phyloP scores from a whole-genome alignment of 768 basidiomycete genomes.

The Lentinula raphanica region DNA sequence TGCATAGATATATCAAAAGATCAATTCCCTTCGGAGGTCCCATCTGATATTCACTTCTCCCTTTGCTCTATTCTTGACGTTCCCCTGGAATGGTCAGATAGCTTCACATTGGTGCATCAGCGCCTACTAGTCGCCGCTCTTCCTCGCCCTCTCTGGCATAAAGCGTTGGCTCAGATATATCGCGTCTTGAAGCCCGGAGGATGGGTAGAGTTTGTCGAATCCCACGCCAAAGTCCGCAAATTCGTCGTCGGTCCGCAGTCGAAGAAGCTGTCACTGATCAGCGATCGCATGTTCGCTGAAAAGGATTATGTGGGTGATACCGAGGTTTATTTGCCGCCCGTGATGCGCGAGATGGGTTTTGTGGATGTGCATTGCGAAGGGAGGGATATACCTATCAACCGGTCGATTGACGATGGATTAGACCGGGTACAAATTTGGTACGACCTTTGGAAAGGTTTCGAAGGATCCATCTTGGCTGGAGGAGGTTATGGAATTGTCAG shows the following conservation, averaged over 20 bases:
- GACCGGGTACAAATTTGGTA: neutral
- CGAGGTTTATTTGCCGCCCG: neutral
- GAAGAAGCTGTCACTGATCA: neutral
- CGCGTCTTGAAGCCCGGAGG: neutral
- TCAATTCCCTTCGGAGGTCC: neutral
- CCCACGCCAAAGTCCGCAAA: neutral
- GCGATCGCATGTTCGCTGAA: neutral
- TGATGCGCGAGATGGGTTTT: neutral
- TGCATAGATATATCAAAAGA: neutral
- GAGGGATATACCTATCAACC: neutral
- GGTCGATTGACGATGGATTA: neutral
- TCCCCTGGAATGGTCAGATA: neutral
- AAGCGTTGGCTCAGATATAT: neutral
- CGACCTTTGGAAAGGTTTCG: neutral
- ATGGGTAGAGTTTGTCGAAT: conserved; percentile 1
- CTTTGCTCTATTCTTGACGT: neutral
- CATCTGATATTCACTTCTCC: neutral
- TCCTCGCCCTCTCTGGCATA: neutral
- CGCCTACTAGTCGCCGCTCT: neutral
- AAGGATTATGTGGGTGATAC: neutral
- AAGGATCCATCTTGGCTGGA: neutral
- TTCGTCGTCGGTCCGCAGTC: neutral
- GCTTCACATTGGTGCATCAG: neutral
- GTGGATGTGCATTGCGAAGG: neutral
- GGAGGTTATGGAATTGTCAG: neutral